A percentile compares a stretch with the other conserved stretches of the same genome.
These are phyloP conservation scores for Theileria equi DNA, from an alignment of 169 alveolate species.

Conservation along the genomic window DNA sequence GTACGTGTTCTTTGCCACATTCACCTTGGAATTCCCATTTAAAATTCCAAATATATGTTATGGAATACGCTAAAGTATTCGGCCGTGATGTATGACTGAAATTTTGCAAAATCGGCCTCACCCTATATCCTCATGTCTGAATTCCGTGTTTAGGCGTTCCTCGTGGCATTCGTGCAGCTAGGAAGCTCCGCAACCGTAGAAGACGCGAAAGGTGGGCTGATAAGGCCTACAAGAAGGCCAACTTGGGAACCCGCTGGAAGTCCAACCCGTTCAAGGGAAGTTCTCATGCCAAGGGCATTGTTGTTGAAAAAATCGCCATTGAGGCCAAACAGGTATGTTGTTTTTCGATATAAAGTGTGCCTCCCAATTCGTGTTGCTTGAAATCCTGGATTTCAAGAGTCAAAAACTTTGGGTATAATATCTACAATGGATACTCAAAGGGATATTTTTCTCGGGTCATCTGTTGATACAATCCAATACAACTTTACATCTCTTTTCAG, in stretches of 20 bases:
- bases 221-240: conserved; percentile 94
- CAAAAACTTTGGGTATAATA: conserved; percentile 61
- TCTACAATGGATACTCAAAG: conserved; percentile 30
- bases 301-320: conserved; percentile 97
- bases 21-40: no score
- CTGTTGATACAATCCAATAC: conserved; percentile 7
- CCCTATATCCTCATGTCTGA: conserved; percentile 8
- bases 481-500: conserved; percentile 53
- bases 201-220: conserved; percentile 98
- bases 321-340: conserved; percentile 96
- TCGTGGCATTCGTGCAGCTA: conserved; percentile 96
- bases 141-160: conserved; percentile 87
- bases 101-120: no score
- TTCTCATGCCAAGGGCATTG: conserved; percentile 99
- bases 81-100: no score
- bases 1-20: no score
- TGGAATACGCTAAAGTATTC: no score
- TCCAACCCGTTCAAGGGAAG: conserved; percentile 98
- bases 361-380: conserved; percentile 68
- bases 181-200: conserved; percentile 95
- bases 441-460: not conserved
- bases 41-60: no score
- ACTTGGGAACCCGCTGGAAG: conserved; percentile 94
- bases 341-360: not conserved
- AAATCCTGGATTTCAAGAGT: conserved; percentile 36